These are phyloP conservation scores for Capronia americana DNA, from an alignment of 2,329 filamentous ascomycete species.

Conservation along the genomic window DNA sequence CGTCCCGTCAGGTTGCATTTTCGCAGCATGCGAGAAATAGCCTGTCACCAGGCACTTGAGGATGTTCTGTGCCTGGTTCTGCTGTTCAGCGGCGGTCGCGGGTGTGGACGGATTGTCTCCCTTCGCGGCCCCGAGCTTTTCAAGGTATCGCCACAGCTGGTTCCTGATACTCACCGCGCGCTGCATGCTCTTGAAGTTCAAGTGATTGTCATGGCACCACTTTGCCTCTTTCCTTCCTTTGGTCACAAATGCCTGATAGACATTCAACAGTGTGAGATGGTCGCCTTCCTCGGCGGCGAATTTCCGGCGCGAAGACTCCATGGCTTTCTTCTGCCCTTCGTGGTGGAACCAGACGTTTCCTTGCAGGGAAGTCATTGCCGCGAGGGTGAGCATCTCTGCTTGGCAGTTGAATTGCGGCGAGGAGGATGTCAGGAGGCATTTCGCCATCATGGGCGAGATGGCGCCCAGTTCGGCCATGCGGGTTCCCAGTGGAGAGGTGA, in stretches of 20 bases:
- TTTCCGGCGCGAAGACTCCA: conserved; percentile 75
- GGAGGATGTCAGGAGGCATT: conserved; percentile 71
- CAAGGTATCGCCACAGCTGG: conserved; percentile 85
- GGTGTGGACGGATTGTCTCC: conserved; percentile 63
- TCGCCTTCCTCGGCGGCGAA: conserved; percentile 95
- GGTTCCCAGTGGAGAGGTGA: conserved; percentile 84
- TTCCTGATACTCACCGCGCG: conserved; percentile 84
- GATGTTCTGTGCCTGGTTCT: conserved; percentile 72
- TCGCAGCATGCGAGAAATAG: conserved; percentile 90
- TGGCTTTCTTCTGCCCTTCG: conserved; percentile 75
- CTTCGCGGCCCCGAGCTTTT: conserved; percentile 74
- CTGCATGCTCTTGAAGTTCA: conserved; percentile 85
- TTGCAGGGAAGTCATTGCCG: conserved; percentile 89
- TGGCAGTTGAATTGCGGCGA: conserved; percentile 78
- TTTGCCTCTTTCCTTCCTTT: conserved; percentile 80
- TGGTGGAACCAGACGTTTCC: conserved; percentile 83
- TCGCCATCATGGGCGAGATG: conserved; percentile 94
- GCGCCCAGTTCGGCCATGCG: conserved; percentile 87
- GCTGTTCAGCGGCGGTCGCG: conserved; percentile 48
- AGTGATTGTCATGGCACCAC: conserved; percentile 84
- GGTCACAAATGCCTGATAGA: conserved; percentile 87
- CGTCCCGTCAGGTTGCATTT: conserved; percentile 91
- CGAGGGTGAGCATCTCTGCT: conserved; percentile 86
- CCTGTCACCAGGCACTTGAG: conserved; percentile 84
- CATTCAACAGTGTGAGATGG: conserved; percentile 88